Percentiles rank a stretch among this genome's conserved stretches.
Evolutionary conservation across 768 basidiomycete species (phyloP).

Genomic region (Russula brevipes): DNA sequence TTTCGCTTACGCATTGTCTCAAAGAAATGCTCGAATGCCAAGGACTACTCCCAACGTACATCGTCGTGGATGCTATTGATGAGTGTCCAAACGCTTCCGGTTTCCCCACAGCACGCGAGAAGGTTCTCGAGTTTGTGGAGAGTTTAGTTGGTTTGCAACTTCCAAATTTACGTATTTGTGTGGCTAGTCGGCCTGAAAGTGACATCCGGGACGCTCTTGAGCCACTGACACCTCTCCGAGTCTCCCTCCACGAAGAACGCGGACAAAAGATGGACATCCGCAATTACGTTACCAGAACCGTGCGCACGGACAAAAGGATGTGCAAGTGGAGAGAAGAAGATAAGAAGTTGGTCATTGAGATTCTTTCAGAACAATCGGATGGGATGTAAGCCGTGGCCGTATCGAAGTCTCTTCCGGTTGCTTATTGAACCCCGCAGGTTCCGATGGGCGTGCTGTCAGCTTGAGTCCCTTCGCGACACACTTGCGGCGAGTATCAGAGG

Average conservation of each 20-base stretch:
- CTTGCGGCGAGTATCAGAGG: background rate
- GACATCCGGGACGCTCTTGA: slow-evolving; percentile 1
- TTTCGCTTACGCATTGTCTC: background rate
- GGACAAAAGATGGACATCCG: slow-evolving; percentile 3
- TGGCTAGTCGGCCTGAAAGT: slow-evolving; percentile 3
- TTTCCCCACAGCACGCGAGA: background rate
- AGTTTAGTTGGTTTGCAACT: background rate
- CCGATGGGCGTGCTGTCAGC: slow-evolving; percentile 7
- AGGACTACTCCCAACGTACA: background rate
- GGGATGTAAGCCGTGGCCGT: background rate
- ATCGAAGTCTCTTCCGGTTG: background rate
- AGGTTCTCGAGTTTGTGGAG: slow-evolving; percentile 1
- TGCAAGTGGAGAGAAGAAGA: slow-evolving; percentile 3
- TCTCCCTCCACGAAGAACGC: slow-evolving; percentile 10
- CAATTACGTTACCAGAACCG: background rate
- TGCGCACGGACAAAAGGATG: background rate
- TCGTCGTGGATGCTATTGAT: slow-evolving; percentile 10
- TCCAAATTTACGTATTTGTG: slow-evolving; percentile 5
- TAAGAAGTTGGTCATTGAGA: background rate
- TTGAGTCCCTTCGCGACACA: background rate
- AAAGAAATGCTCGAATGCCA: background rate
- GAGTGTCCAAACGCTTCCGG: slow-evolving; percentile 11
- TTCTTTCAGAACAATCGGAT: slow-evolving; percentile 1
- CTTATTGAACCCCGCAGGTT: slow-evolving; percentile 2
- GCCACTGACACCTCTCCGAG: background rate